These are phyloP conservation scores for Yamadazyma songkhlaensis DNA, from an alignment of 1,139 yeast species.

Conservation along the genomic window DNA sequence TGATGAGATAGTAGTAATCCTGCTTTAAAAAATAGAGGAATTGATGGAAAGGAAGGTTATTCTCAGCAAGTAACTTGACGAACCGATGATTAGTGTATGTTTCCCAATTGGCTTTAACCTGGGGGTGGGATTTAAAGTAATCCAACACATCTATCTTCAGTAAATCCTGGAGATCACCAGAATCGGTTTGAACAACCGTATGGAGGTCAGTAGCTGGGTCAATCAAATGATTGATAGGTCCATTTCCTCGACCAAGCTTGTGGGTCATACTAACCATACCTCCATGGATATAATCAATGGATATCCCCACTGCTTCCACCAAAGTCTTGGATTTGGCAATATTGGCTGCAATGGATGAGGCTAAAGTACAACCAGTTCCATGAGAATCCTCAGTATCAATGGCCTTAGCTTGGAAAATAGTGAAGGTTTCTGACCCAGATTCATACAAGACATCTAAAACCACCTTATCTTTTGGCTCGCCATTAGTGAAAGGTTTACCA, in stretches of 20 bases:
- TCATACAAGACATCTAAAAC: conserved; percentile 64
- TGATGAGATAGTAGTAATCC: conserved; percentile 67
- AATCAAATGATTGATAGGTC: conserved; percentile 66
- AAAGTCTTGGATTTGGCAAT: conserved; percentile 54
- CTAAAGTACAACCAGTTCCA: conserved; percentile 90
- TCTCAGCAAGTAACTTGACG: conserved; percentile 50
- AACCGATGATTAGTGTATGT: conserved; percentile 62
- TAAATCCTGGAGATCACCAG: background rate
- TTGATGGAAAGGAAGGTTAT: conserved; percentile 45
- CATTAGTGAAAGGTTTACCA: conserved; percentile 17
- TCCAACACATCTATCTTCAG: conserved; percentile 23
- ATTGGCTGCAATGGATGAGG: conserved; percentile 78
- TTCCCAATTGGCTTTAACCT: conserved; percentile 54
- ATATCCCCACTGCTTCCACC: conserved; percentile 48
- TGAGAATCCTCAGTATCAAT: conserved; percentile 61
- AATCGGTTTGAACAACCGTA: background rate
- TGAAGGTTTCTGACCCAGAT: conserved; percentile 31
- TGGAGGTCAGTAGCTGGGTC: conserved; percentile 14
- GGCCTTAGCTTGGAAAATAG: conserved; percentile 49
- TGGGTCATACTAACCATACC: conserved; percentile 45
- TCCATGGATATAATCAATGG: conserved; percentile 64
- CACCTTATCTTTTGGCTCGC: conserved; percentile 16
- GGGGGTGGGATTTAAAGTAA: conserved; percentile 55
- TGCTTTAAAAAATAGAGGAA: conserved; percentile 65
- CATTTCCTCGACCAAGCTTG: conserved; percentile 59